Base-by-base conservation (phyloP, 208 protist genomes). In the Trypanosoma brucei region DNA sequence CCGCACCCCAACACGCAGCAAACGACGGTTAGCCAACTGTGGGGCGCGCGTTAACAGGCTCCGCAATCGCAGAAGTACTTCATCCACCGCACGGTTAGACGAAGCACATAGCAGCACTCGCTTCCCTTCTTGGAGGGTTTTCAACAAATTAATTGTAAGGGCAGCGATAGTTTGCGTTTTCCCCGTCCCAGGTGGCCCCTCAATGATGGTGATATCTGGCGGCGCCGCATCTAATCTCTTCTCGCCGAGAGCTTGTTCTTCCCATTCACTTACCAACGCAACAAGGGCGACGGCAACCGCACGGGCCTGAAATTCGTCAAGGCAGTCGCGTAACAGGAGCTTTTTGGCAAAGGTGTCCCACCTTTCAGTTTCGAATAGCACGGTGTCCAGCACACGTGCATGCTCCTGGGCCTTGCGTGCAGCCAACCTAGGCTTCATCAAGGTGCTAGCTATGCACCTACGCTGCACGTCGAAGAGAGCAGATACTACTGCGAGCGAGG, bases 131-230 rank as follows among this genome's bases (percentile, higher is more conserved):
- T 64, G 59, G 3, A 90, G 65, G 56, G 83, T 70, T 34, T 79
- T 73, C 60, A 94, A 69, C 56, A 93, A 51, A 68, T 87, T 92
- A 31, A 90, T 61, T 35, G 76, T 68, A 39, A 94, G 66, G n/a
- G 52, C 61, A 22, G 69, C 84, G 63, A 93, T 87, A 13, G 88
- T 96, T 68, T 96, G 91, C 22, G 91, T 96, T 76, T 96, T 96
- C 35, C 91, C 91, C 6, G 91, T 96, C 31, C 91, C 91, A 3
- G 91, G 91, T 7, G 91, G 91, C 1, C 91, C 91, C 53, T 94
- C 86, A 64, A 96, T 84, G 55, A 96, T 48, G 31, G 88, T 70
- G 33, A 92, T 13, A 50, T 84, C 64, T 6, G 85, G 83, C 42
- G 74, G 42, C 5, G 57, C 61, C 9, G 63, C 50, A 52, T 22